A percentile compares a stretch with the other conserved stretches of the same genome.
Conservation (phyloP, 352 stramenopile genomes). For the Globisporangium heterothallicum region DNA sequence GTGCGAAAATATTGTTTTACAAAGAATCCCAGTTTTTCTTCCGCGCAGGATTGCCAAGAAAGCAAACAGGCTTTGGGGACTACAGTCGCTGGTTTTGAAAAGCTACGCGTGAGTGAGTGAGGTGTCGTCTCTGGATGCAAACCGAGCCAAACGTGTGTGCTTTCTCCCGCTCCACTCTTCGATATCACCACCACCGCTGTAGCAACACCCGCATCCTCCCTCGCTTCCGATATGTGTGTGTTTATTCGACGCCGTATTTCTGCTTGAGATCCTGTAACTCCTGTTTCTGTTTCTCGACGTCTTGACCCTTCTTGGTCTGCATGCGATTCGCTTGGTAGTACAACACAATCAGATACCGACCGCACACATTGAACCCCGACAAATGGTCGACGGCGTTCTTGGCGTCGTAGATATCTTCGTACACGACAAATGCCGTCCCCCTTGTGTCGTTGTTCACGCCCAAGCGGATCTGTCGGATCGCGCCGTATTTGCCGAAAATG, state of each 20-base stretch:
- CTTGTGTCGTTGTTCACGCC: constrained; percentile 94
- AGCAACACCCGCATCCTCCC: no score
- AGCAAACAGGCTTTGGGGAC: no score
- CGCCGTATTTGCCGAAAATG: constrained; percentile 99
- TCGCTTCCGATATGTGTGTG: background rate
- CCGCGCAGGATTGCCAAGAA: no score
- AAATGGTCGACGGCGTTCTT: constrained; percentile 99
- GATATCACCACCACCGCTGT: no score
- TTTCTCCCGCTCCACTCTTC: no score
- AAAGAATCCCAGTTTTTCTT: no score
- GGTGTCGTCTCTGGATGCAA: no score
- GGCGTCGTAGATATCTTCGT: constrained; percentile 99
- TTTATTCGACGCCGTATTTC: constrained; percentile 80
- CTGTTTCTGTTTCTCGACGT: constrained; percentile 70
- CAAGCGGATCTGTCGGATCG: constrained; percentile 96
- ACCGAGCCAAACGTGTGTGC: no score
- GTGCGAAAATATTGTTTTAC: no score
- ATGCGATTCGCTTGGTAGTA: constrained; percentile 96
- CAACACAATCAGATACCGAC: constrained; percentile 97
- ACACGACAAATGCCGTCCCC: constrained; percentile 98
- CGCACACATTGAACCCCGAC: constrained; percentile 98
- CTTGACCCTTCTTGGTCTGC: constrained; percentile 48
- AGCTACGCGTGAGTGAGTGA: no score
- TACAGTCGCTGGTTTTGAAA: no score
- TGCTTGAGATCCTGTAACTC: constrained; percentile 81